Evolutionary conservation across 2,329 filamentous ascomycete species (phyloP).

Genomic region (Nigrospora osmanthi): DNA sequence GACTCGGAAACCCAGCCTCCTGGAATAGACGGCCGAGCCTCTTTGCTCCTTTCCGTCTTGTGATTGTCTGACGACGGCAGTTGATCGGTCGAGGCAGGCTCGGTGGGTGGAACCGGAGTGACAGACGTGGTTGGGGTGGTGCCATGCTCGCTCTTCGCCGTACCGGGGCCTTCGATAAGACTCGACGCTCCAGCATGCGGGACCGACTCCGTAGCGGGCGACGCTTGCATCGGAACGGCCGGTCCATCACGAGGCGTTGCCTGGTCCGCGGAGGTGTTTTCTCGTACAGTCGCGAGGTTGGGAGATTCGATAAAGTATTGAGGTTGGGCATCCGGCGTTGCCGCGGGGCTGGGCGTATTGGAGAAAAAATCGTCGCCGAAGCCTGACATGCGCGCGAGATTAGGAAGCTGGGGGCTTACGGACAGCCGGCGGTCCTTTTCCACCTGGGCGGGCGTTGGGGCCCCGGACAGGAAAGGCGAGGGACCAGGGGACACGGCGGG

Average conservation of each 20-base stretch:
- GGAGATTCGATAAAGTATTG: neutral
- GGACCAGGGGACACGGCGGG: too few relatives aligned
- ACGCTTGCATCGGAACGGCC: neutral
- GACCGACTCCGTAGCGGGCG: neutral
- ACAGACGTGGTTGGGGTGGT: too few relatives aligned
- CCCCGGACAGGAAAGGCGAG: too few relatives aligned
- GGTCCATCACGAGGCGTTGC: neutral
- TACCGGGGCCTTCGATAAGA: slow-evolving; percentile 8
- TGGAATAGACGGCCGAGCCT: slow-evolving; percentile 15
- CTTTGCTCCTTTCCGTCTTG: slow-evolving; percentile 5
- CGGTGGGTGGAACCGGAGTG: too few relatives aligned
- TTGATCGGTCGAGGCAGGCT: neutral
- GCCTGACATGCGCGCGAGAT: slow-evolving; percentile 49
- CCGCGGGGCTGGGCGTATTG: slow-evolving; percentile 6
- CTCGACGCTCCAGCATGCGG: slow-evolving; percentile 4
- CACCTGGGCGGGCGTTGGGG: too few relatives aligned
- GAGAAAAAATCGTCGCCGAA: slow-evolving; percentile 54
- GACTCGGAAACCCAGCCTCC: slow-evolving; percentile 22
- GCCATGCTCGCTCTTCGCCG: too few relatives aligned
- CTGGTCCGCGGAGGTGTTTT: neutral
- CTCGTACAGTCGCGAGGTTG: neutral
- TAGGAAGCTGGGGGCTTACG: slow-evolving; percentile 46
- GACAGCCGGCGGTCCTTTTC: slow-evolving; percentile 27
- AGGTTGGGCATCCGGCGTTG: neutral
- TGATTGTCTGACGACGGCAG: slow-evolving; percentile 2